Percentiles rank a stretch among this genome's conserved stretches.
phyloP scores from a whole-genome alignment of 2,329 filamentous ascomycete genomes.

The Fusarium palustre region DNA sequence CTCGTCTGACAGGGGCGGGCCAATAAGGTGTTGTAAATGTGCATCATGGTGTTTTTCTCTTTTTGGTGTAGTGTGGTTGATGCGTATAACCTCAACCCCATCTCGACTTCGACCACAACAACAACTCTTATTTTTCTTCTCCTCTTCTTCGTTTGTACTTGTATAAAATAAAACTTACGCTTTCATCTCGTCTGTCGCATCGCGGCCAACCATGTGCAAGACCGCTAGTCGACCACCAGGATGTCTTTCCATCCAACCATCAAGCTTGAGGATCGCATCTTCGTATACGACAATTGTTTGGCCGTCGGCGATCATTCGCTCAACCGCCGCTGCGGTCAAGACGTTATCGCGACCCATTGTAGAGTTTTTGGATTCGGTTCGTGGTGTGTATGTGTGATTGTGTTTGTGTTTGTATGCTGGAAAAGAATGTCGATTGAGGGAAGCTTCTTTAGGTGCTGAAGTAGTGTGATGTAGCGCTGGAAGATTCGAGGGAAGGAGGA shows the following conservation, averaged over 20 bases:
- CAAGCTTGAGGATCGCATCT: slow-evolving; percentile 65
- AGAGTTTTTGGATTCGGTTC: neutral
- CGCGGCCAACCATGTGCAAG: slow-evolving; percentile 62
- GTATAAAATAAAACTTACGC: slow-evolving; percentile 44
- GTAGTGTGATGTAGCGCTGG: neutral
- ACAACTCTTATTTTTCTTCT: neutral
- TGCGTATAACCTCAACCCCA: slow-evolving; percentile 5
- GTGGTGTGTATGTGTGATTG: neutral
- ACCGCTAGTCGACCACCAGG: slow-evolving; percentile 70
- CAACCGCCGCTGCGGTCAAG: slow-evolving; percentile 60
- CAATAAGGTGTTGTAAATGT: slow-evolving; percentile 29
- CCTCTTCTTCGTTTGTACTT: neutral
- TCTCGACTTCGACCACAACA: neutral
- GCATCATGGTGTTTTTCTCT: neutral
- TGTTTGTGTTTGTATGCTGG: neutral
- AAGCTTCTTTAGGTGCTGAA: neutral
- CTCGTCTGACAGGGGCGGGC: neutral
- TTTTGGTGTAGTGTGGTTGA: slow-evolving; percentile 6
- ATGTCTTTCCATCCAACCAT: slow-evolving; percentile 68
- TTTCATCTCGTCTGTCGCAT: slow-evolving; percentile 53
- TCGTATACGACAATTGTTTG: slow-evolving; percentile 68
- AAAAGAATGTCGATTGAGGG: slow-evolving; percentile 4
- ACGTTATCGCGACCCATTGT: slow-evolving; percentile 56
- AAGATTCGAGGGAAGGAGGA: neutral
- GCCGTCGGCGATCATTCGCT: slow-evolving; percentile 65